Conservation (phyloP, 2,329 filamentous ascomycete genomes). For the Ciborinia camelliae region DNA sequence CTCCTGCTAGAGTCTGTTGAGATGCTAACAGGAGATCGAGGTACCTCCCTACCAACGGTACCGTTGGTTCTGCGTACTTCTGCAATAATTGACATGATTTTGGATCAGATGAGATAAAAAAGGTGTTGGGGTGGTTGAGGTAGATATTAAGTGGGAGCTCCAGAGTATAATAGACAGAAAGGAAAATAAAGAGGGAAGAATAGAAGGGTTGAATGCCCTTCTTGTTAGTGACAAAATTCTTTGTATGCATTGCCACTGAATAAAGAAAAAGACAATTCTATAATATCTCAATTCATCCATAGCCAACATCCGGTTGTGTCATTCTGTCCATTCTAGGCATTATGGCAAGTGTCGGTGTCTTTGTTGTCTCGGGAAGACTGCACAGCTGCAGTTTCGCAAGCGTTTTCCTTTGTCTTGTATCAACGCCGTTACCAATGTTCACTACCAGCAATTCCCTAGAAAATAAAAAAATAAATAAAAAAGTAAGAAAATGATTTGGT, state of each 20-base stretch:
- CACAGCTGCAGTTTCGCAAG: constrained; percentile 30
- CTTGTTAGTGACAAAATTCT: constrained; percentile 34
- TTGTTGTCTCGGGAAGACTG: constrained; percentile 39
- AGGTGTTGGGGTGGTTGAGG: neutral
- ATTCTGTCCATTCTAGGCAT: constrained; percentile 35
- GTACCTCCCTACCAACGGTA: constrained; percentile 21
- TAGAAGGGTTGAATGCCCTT: constrained; percentile 34
- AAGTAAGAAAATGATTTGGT: constrained; percentile 16
- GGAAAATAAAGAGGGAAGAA: constrained; percentile 23
- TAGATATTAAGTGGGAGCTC: neutral
- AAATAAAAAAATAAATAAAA: constrained; percentile 11
- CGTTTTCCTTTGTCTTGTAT: constrained; percentile 34
- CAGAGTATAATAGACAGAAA: constrained; percentile 21
- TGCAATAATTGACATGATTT: constrained; percentile 30
- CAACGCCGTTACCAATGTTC: constrained; percentile 23
- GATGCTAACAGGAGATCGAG: constrained; percentile 32
- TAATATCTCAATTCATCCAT: constrained; percentile 29
- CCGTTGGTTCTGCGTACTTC: constrained; percentile 22
- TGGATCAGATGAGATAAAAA: neutral
- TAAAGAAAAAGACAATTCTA: constrained; percentile 37
- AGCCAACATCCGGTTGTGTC: constrained; percentile 28
- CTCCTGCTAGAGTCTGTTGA: constrained; percentile 34
- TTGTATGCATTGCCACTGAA: constrained; percentile 37
- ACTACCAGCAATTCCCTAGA: constrained; percentile 11
- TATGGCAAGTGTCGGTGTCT: constrained; percentile 33